Conservation (phyloP, 345 rosid species). For the Syzygium jambos region DNA sequence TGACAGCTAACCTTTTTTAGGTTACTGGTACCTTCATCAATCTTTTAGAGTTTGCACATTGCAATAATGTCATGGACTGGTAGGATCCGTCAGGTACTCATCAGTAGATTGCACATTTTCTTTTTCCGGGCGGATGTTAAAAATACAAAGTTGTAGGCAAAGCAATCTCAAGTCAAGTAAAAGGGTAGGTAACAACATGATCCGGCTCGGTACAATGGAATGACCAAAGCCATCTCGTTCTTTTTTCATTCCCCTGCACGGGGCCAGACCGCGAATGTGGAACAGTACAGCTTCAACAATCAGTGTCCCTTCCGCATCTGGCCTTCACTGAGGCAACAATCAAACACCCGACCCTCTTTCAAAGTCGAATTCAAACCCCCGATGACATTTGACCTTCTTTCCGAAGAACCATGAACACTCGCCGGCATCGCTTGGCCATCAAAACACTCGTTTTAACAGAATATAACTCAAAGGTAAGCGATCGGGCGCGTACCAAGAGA, state of each 20-base stretch:
- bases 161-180: neutral
- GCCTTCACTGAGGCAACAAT: neutral
- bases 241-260: neutral
- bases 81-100: neutral
- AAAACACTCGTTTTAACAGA: neutral
- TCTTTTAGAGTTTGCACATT: neutral
- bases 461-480: neutral
- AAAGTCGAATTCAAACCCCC: neutral
- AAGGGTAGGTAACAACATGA: neutral
- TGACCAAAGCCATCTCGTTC: neutral
- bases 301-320: neutral
- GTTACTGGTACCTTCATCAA: neutral
- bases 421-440: neutral
- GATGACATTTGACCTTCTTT: neutral
- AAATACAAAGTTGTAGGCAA: neutral
- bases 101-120: neutral
- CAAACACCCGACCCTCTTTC: neutral
- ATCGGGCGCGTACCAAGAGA: neutral
- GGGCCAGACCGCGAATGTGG: neutral
- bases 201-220: neutral
- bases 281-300: neutral
- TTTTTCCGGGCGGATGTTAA: neutral
- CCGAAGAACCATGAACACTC: neutral
- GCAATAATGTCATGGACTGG: neutral
- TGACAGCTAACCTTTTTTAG: neutral